These are phyloP conservation scores for Waltiozyma sp. DNA, from an alignment of 1,139 yeast species.

Conservation along the genomic window DNA sequence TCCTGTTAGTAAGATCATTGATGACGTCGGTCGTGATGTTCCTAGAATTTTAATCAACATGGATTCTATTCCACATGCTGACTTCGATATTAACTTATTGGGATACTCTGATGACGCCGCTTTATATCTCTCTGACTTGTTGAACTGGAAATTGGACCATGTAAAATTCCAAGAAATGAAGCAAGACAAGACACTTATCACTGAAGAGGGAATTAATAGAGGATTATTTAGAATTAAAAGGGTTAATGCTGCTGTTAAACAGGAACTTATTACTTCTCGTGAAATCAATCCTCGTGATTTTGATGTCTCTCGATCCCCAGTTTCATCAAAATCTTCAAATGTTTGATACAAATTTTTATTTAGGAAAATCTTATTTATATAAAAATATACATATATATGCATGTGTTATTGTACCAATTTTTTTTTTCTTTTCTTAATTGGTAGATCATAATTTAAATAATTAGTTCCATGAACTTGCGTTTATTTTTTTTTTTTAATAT, in stretches of 20 bases:
- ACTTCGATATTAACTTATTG: constrained; percentile 69
- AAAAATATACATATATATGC: too few relatives aligned
- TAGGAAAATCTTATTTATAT: too few relatives aligned
- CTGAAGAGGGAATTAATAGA: background rate
- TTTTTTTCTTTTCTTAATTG: too few relatives aligned
- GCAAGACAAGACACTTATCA: background rate
- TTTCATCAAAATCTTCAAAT: too few relatives aligned
- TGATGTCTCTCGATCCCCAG: too few relatives aligned
- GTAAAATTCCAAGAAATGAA: background rate
- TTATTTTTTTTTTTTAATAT: too few relatives aligned
- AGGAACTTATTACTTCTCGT: background rate
- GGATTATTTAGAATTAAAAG: background rate
- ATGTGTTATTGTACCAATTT: too few relatives aligned
- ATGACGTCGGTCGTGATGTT: constrained; percentile 52
- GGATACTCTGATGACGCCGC: constrained; percentile 90
- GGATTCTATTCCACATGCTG: constrained; percentile 68
- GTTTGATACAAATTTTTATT: too few relatives aligned
- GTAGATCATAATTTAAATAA: too few relatives aligned
- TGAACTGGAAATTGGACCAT: constrained; percentile 65
- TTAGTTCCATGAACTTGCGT: too few relatives aligned
- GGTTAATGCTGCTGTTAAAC: background rate
- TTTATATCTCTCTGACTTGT: constrained; percentile 43
- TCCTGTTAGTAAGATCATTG: constrained; percentile 91
- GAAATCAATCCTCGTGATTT: too few relatives aligned
- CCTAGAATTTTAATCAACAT: constrained; percentile 81